These are phyloP conservation scores for Lanmaoa rubissima DNA, from an alignment of 768 basidiomycete species.

Conservation along the genomic window DNA sequence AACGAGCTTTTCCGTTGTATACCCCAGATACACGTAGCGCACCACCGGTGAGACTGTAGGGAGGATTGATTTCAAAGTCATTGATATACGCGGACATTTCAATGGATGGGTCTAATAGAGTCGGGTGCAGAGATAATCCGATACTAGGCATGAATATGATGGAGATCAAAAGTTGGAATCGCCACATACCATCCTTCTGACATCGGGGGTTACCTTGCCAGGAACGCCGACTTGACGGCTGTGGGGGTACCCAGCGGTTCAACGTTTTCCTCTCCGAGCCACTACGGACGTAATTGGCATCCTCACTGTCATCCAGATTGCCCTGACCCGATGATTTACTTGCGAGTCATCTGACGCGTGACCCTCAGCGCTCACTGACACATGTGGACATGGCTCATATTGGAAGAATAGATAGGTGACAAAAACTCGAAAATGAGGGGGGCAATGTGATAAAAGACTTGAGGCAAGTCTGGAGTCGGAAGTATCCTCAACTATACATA, in stretches of 20 bases:
- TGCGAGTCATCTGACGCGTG: not conserved
- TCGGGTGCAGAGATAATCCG: not conserved
- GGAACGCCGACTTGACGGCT: not conserved
- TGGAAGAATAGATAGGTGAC: not conserved
- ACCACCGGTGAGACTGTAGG: not conserved
- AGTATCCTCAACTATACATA: not conserved
- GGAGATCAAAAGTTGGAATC: no score
- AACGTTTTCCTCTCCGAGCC: not conserved
- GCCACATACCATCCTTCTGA: no score
- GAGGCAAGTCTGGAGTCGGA: not conserved
- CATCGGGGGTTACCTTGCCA: not conserved
- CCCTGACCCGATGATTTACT: not conserved
- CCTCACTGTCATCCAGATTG: not conserved
- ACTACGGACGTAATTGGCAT: not conserved
- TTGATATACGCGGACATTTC: not conserved
- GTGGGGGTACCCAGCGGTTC: not conserved
- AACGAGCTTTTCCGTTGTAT: not conserved
- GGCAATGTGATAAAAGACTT: not conserved
- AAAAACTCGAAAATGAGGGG: not conserved
- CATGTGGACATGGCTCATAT: not conserved
- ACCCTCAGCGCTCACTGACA: not conserved
- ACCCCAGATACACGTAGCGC: not conserved
- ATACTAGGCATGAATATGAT: not conserved
- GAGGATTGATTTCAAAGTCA: not conserved
- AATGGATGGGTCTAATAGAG: not conserved